These are phyloP conservation scores for Mortierella sp. DNA, from an alignment of 371 early-diverging fungal genomes.

Conservation along the genomic window DNA sequence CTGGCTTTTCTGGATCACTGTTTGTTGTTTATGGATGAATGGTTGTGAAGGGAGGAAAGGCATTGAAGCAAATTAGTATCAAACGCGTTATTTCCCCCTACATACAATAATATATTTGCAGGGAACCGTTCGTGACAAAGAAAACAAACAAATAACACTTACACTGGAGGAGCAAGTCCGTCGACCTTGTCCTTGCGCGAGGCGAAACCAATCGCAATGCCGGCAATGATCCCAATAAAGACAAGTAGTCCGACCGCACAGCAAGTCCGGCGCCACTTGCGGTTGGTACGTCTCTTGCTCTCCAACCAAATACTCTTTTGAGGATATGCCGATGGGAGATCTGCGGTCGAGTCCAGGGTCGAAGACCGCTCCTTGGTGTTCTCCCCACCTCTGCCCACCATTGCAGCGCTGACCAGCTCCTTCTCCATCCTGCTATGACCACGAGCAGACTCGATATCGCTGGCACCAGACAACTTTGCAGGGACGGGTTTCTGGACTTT, in stretches of 20 bases:
- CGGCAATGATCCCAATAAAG: slow-evolving; percentile 28
- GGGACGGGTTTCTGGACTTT: slow-evolving; percentile 11
- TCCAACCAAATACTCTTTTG: slow-evolving; percentile 35
- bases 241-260: slow-evolving; percentile 29
- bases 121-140: not conserved
- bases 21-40: not conserved
- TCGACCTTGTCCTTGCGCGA: slow-evolving; percentile 37
- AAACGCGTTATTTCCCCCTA: not conserved
- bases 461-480: slow-evolving; percentile 2
- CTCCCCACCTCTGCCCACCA: not conserved
- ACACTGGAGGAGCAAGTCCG: slow-evolving; percentile 36
- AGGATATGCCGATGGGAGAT: not conserved
- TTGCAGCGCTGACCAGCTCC: slow-evolving; percentile 13
- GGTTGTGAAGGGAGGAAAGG: not conserved
- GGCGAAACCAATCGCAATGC: slow-evolving; percentile 34
- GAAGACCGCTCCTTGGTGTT: slow-evolving; percentile 14
- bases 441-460: not conserved
- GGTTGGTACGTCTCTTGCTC: slow-evolving; percentile 32
- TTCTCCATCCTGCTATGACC: not conserved
- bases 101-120: not conserved
- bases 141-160: not conserved
- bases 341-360: not conserved
- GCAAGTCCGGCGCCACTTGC: slow-evolving; percentile 44
- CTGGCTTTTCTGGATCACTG: slow-evolving; percentile 26
- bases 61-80: not conserved